phyloP scores from a whole-genome alignment of 2,329 filamentous ascomycete species.

The Neonectria faginata region DNA sequence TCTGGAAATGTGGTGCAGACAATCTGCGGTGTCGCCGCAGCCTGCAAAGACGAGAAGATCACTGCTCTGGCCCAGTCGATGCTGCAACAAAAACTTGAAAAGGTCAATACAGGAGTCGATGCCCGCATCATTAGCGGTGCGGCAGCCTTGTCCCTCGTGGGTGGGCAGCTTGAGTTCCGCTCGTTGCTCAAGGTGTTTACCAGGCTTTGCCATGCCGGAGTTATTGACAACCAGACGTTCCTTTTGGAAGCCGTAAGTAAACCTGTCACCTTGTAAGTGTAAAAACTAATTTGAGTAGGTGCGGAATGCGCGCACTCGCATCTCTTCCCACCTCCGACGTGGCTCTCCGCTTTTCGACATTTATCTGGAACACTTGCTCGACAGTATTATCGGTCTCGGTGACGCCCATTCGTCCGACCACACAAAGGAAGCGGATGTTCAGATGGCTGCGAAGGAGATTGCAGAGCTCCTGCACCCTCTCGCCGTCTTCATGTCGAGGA shows the following conservation, averaged over 20 bases:
- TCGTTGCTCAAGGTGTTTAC: slow-evolving; percentile 87
- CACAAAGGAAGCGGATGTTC: slow-evolving; percentile 80
- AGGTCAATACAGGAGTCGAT: slow-evolving; percentile 84
- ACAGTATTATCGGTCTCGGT: slow-evolving; percentile 89
- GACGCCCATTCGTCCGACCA: slow-evolving; percentile 82
- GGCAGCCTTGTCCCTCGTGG: slow-evolving; percentile 80
- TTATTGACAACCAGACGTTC: slow-evolving; percentile 74
- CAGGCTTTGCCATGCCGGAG: slow-evolving; percentile 78
- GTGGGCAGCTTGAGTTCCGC: slow-evolving; percentile 84
- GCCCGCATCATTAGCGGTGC: slow-evolving; percentile 87
- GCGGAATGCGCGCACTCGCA: slow-evolving; percentile 80
- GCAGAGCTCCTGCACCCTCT: slow-evolving; percentile 87
- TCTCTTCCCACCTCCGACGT: slow-evolving; percentile 76
- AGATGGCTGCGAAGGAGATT: slow-evolving; percentile 88
- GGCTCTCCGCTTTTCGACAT: slow-evolving; percentile 83
- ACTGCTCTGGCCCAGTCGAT: slow-evolving; percentile 93
- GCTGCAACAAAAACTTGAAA: slow-evolving; percentile 93
- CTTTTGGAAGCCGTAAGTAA: slow-evolving; percentile 77
- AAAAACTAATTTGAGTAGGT: slow-evolving; percentile 61
- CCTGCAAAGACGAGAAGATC: slow-evolving; percentile 89
- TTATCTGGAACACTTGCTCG: slow-evolving; percentile 85
- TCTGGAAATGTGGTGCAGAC: slow-evolving; percentile 94
- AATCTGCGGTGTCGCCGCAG: slow-evolving; percentile 88
- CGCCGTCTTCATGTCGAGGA: slow-evolving; percentile 82
- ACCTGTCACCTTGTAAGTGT: neutral